phyloP scores from a whole-genome alignment of 2,329 filamentous ascomycete genomes.

The Pseudocercospora cruenta region DNA sequence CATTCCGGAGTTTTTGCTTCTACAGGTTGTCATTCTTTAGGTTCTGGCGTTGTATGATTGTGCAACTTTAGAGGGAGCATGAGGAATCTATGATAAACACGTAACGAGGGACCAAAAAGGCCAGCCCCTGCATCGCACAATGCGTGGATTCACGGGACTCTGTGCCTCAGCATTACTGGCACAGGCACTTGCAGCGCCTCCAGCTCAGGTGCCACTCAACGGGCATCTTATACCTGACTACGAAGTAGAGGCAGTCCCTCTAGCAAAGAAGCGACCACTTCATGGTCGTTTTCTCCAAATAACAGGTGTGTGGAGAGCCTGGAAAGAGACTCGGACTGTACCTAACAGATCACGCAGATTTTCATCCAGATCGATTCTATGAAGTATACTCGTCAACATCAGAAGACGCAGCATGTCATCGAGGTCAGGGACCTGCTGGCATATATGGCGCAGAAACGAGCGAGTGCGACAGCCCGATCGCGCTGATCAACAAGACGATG shows the following conservation, averaged over 20 bases:
- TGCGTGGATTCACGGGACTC: slow-evolving; percentile 1
- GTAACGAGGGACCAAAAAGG: background rate
- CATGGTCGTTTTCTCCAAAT: slow-evolving; percentile 83
- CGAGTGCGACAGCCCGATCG: slow-evolving; percentile 82
- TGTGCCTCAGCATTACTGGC: slow-evolving; percentile 16
- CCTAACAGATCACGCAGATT: slow-evolving; percentile 60
- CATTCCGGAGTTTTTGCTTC: background rate
- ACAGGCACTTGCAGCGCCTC: slow-evolving; percentile 25
- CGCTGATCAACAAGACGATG: slow-evolving; percentile 85
- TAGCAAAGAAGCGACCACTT: slow-evolving; percentile 33
- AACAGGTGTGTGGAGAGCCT: slow-evolving; percentile 66
- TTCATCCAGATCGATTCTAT: slow-evolving; percentile 91
- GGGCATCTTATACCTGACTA: background rate
- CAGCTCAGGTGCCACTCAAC: slow-evolving; percentile 23
- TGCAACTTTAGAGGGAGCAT: background rate
- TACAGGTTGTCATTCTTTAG: background rate
- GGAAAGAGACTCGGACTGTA: slow-evolving; percentile 23
- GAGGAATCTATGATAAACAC: background rate
- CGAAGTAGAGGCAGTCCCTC: background rate
- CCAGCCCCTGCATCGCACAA: background rate
- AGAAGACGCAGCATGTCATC: slow-evolving; percentile 74
- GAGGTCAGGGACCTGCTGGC: slow-evolving; percentile 74
- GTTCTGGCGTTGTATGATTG: background rate
- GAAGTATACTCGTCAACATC: slow-evolving; percentile 73
- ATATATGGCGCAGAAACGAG: slow-evolving; percentile 82